Evolutionary conservation across 2,329 filamentous ascomycete species (phyloP).

Genomic region (Apiospora sp.): DNA sequence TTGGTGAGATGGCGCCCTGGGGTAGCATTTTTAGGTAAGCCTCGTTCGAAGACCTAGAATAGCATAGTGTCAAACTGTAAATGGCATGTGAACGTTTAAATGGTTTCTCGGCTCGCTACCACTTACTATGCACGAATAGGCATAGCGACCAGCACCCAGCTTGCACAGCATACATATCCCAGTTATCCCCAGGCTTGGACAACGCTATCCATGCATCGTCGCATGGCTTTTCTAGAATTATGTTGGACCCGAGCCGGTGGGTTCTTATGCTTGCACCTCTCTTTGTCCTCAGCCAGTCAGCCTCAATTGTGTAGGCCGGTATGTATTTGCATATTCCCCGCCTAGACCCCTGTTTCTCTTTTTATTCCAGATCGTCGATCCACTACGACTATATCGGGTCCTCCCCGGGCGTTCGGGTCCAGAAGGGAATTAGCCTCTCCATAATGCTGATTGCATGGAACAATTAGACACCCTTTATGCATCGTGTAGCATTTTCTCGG

Average conservation of each 20-base stretch:
- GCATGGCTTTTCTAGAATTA: slow-evolving; percentile 13
- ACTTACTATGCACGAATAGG: background rate
- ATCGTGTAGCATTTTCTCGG: background rate
- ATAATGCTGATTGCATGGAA: slow-evolving; percentile 2
- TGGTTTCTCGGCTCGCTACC: too few relatives aligned
- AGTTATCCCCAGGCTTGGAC: slow-evolving; percentile 13
- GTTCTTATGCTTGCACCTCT: background rate
- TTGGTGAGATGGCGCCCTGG: background rate
- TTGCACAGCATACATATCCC: slow-evolving; percentile 17
- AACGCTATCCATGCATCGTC: slow-evolving; percentile 19
- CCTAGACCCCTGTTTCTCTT: slow-evolving; percentile 17
- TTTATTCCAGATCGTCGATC: slow-evolving; percentile 21
- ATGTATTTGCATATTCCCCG: slow-evolving; percentile 19
- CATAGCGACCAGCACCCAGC: background rate
- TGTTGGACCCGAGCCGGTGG: slow-evolving; percentile 21
- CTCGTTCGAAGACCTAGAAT: background rate
- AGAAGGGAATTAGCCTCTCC: slow-evolving; percentile 12
- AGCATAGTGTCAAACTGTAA: background rate
- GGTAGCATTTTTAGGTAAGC: background rate
- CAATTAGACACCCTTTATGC: background rate
- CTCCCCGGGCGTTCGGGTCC: slow-evolving; percentile 15
- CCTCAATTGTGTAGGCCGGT: slow-evolving; percentile 17
- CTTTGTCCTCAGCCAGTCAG: background rate
- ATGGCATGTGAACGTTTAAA: slow-evolving; percentile 15
- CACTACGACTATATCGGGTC: slow-evolving; percentile 17